These are phyloP conservation scores for Xylariaceae sp. DNA, from an alignment of 2,329 filamentous ascomycete genomes.

Conservation along the genomic window DNA sequence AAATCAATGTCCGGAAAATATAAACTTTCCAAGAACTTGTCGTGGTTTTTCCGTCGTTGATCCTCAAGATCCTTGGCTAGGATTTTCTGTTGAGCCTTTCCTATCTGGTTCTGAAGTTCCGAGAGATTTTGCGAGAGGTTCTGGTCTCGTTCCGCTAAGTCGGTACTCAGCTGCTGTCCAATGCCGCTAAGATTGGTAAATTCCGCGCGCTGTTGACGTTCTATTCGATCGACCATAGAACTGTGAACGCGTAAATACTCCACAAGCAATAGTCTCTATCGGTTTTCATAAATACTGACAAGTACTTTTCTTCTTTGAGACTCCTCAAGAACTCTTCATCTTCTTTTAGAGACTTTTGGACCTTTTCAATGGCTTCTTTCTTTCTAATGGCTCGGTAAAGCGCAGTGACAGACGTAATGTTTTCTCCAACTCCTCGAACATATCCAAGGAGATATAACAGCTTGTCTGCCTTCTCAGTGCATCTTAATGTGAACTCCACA, in stretches of 20 bases:
- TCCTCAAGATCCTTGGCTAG: not conserved
- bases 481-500: constrained; percentile 1
- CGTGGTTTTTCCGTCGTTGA: not conserved
- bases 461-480: constrained; percentile 2
- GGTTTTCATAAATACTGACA: constrained; percentile 8
- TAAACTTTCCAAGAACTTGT: constrained; percentile 5
- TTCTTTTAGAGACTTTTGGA: constrained; percentile 7
- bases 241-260: constrained; percentile 1
- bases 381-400: not conserved
- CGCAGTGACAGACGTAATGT: not conserved
- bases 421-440: constrained; percentile 2
- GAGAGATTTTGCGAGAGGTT: not conserved
- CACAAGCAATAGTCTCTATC: not conserved
- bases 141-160: not conserved
- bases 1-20: constrained; percentile 10
- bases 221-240: not conserved
- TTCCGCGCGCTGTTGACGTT: constrained; percentile 3
- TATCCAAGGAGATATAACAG: constrained; percentile 7
- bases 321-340: constrained; percentile 1
- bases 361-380: not conserved
- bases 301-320: no score
- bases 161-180: constrained; percentile 1
- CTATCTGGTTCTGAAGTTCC: not conserved
- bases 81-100: not conserved
- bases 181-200: constrained; percentile 3